Conservation (phyloP, 176 grass and related monocot genomes). For the Elymus sibiricus region DNA sequence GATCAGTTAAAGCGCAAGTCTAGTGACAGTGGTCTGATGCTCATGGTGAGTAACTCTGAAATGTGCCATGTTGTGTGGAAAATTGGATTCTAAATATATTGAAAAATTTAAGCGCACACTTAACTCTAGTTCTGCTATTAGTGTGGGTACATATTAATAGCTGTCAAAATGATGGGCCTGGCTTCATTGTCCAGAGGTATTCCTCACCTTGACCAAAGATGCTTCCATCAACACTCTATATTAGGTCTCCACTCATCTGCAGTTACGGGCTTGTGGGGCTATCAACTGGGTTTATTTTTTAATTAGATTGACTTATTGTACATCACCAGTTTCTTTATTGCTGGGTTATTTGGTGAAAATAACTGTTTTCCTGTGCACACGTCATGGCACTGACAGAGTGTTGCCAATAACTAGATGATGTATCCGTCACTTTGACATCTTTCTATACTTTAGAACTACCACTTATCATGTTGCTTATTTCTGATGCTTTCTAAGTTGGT, state of each 20-base stretch:
- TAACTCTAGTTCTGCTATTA: background rate
- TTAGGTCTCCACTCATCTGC: background rate
- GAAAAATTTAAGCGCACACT: background rate
- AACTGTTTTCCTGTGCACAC: background rate
- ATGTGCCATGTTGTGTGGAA: constrained; percentile 6
- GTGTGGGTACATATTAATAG: background rate
- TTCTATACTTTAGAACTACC: constrained; percentile 7
- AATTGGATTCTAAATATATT: background rate
- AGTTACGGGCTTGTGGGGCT: background rate
- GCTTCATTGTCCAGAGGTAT: background rate
- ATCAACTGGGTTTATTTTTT: background rate
- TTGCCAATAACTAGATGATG: background rate
- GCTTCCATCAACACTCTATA: background rate
- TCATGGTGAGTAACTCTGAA: constrained; percentile 71
- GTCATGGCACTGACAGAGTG: background rate
- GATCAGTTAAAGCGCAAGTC: constrained; percentile 50
- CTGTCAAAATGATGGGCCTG: background rate
- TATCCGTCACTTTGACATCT: background rate
- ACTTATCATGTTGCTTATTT: constrained; percentile 11
- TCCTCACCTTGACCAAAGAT: background rate
- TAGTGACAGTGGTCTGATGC: constrained; percentile 52
- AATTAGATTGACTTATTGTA: background rate
- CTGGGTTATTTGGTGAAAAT: background rate
- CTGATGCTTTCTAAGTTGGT: constrained; percentile 1
- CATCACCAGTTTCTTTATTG: background rate